Evolutionary conservation across 176 grass and related monocot genomes (phyloP).

Genomic region (Rhynchospora breviuscula): DNA sequence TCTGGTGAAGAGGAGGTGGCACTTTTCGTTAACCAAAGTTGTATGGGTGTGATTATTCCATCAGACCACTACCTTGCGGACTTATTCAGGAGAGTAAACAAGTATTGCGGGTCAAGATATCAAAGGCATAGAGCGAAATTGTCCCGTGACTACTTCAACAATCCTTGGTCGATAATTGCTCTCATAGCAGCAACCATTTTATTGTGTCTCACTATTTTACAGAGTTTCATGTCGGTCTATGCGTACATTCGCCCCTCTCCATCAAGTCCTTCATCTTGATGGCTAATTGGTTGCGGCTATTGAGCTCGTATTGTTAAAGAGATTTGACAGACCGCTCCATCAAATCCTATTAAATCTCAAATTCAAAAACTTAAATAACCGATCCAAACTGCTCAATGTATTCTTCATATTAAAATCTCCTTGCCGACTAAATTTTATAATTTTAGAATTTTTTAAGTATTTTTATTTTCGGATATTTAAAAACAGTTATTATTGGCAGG

Average conservation of each 20-base stretch:
- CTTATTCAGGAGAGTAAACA: neutral
- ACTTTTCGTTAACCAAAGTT: constrained; percentile 8
- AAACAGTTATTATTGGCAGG: no score
- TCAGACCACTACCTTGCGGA: neutral
- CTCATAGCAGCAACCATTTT: neutral
- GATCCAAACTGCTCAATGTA: no score
- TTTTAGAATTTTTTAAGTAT: no score
- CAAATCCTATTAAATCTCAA: no score
- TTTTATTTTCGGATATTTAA: no score
- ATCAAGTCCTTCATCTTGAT: neutral
- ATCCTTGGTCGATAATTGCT: constrained; percentile 12
- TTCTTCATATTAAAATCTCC: no score
- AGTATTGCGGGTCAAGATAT: neutral
- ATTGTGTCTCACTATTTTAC: constrained; percentile 1
- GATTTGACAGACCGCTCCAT: no score
- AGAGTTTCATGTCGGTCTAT: neutral
- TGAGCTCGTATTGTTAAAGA: no score
- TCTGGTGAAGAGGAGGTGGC: neutral
- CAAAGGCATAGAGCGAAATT: neutral
- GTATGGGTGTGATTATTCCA: neutral
- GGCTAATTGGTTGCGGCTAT: no score
- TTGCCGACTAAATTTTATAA: no score
- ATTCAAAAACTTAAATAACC: no score
- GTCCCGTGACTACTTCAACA: constrained; percentile 21
- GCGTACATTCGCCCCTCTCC: neutral